Conservation (phyloP, 1,139 yeast genomes). For the Nakaseomyces kungkrabaensis region DNA sequence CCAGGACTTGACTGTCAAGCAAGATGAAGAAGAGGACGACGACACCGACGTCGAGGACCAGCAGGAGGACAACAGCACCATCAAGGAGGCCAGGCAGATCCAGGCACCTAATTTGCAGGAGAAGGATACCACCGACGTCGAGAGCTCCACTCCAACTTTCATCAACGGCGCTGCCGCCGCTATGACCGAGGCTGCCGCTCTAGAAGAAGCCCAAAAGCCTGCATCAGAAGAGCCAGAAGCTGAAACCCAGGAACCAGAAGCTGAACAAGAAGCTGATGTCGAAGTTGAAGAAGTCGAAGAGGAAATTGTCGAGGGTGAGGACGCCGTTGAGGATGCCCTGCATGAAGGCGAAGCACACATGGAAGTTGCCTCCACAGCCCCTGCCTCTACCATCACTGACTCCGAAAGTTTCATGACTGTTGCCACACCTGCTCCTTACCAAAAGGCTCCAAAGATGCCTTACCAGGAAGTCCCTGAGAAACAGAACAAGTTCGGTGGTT, state of each 20-base stretch:
- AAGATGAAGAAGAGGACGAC: slow-evolving; percentile 38
- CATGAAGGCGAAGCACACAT: neutral
- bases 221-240: neutral
- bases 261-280: neutral
- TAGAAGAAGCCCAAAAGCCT: neutral
- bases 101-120: neutral
- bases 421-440: slow-evolving; percentile 1
- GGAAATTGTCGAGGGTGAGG: slow-evolving; percentile 3
- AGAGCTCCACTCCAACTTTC: neutral
- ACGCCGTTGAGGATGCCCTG: neutral
- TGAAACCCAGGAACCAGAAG: neutral
- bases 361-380: slow-evolving; percentile 5
- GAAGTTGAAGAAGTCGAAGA: slow-evolving; percentile 1
- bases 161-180: neutral
- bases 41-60: slow-evolving; percentile 26
- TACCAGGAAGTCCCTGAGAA: neutral
- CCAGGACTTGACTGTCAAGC: slow-evolving; percentile 29
- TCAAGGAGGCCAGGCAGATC: slow-evolving; percentile 39
- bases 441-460: slow-evolving; percentile 1
- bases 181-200: neutral
- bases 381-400: slow-evolving; percentile 5
- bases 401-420: slow-evolving; percentile 1
- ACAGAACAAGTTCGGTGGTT: neutral
- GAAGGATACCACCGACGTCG: neutral
- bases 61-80: slow-evolving; percentile 10